phyloP scores from a whole-genome alignment of 306 rosid genomes.

The Abrus precatorius region DNA sequence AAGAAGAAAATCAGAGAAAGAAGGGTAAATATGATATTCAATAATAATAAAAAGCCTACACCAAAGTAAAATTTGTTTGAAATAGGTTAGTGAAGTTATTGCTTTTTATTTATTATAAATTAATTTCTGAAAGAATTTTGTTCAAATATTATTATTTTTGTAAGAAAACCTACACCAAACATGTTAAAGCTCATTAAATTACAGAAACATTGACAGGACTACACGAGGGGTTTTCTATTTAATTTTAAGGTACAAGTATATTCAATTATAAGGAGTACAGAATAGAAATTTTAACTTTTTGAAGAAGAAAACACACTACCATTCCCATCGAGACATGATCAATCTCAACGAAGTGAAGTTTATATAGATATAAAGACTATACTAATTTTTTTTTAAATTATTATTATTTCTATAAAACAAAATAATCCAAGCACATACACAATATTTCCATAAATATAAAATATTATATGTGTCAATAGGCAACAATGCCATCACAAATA shows the following conservation, averaged over 20 bases:
- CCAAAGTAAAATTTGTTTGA: neutral
- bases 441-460: neutral
- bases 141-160: too few species aligned
- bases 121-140: neutral
- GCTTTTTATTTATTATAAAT: neutral
- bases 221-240: neutral
- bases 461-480: neutral
- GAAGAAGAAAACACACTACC: neutral
- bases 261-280: neutral
- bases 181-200: neutral
- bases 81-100: neutral
- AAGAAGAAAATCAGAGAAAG: neutral
- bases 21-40: neutral
- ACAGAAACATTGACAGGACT: neutral
- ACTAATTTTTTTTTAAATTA: too few species aligned
- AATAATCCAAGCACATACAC: neutral
- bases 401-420: too few species aligned
- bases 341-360: too few species aligned
- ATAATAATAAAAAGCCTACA: neutral
- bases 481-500: neutral
- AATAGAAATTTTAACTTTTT: too few species aligned
- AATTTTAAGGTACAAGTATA: neutral
- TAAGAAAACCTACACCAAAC: too few species aligned
- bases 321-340: too few species aligned
- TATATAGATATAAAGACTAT: too few species aligned